Evolutionary conservation across 331 rosid species (phyloP), one percentile per base, ranked within the genome.

Genomic region (Quercus phellos): DNA sequence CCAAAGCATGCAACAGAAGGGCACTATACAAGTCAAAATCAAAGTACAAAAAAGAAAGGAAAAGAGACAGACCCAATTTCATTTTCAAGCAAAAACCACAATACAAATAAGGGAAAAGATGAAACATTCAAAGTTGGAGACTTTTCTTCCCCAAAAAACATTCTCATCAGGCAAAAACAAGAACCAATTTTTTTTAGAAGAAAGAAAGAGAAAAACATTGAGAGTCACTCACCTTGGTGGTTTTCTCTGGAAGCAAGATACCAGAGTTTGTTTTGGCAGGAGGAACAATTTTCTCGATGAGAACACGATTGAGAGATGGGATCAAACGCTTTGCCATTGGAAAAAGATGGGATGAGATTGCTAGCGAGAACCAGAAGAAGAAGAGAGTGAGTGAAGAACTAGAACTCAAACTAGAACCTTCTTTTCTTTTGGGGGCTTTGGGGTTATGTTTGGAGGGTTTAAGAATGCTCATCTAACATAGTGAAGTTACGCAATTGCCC

Each of bases 301-400:
- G 78, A 81, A 87, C 80, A 55, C 90, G 90, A 79, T 87, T 80
- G 59, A 87, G 55, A 68, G 78, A 58, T 3, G 90, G 90, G 26
- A 84, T 72, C 73, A 87, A 58, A 69, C 90, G 90, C 78, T 78
- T 84, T 43, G 90, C 90, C 90, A 87, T 87, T 29, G 18, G 4
- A 46, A 12, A 29, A 18, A 12, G n/a, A 74, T 43, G 2, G 22
- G n/a, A 30, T 4, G 71, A 77, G 27, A 50, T 18, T 16, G 66
- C n/a, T 19, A 5, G 64, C 22, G 64, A 22, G 64, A 58, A 26
- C 2, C 18, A 53, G 12, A 46, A 29, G n/a, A 5, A 4, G 5
- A 7, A 18, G 13, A 4, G 12, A 9, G 34, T 3, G 55, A 24
- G 73, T 2, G 46, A 27, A 27, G 53, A 69, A 43, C 73, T 42